A percentile compares a stretch with the other conserved stretches of the same genome.
Conservation (phyloP, 2,329 filamentous ascomycete species). For the Alternaria atra region DNA sequence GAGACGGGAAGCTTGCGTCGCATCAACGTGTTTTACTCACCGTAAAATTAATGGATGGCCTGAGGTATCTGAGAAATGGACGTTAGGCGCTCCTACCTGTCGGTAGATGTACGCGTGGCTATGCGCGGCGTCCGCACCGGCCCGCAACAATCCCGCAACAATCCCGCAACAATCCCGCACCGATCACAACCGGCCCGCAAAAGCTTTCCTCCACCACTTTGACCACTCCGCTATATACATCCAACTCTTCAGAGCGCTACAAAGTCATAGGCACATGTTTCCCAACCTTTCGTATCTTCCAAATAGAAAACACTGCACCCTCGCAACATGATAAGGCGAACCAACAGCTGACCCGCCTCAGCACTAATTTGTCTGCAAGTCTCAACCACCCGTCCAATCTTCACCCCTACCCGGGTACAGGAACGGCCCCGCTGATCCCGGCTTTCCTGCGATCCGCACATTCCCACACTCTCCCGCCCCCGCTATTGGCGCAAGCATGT, state of each 20-base stretch:
- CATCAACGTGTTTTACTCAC: not conserved
- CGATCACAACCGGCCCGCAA: constrained; percentile 2
- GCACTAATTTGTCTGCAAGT: constrained; percentile 7
- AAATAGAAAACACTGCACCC: not conserved
- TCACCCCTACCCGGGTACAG: constrained; percentile 1
- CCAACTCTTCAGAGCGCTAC: not conserved
- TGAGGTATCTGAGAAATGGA: not conserved
- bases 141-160: not conserved
- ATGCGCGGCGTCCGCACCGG: not conserved
- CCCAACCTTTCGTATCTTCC: not conserved
- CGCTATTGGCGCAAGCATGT: constrained; percentile 6
- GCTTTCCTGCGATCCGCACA: not conserved
- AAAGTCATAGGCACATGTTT: not conserved
- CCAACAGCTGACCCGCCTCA: constrained; percentile 4
- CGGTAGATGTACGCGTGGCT: constrained; percentile 4
- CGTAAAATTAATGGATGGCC: not conserved
- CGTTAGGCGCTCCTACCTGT: constrained; percentile 2
- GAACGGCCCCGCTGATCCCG: not conserved
- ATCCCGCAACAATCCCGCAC: not conserved
- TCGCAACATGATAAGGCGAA: not conserved
- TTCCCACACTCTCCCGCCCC: not conserved
- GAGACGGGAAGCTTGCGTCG: not conserved
- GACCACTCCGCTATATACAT: not conserved
- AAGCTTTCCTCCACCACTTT: not conserved
- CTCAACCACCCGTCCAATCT: constrained; percentile 8